These are phyloP conservation scores for Lobosporangium transversale DNA, from an alignment of 192 early-diverging fungal genomes.

Conservation along the genomic window DNA sequence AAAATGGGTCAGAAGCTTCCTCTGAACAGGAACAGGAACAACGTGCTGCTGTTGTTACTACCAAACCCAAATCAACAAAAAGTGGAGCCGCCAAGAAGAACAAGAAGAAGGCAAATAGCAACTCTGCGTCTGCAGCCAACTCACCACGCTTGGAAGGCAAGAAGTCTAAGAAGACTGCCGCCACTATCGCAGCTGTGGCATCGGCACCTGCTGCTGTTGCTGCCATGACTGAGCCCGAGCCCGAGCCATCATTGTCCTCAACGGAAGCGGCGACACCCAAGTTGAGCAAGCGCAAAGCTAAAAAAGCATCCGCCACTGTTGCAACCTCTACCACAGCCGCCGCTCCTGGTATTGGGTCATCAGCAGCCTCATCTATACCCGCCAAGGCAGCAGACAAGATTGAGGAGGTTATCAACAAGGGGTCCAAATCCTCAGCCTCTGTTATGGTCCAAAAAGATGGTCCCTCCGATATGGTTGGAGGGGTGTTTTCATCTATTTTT, in stretches of 20 bases:
- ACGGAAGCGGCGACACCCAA: conserved; percentile 27
- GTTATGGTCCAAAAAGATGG: conserved; percentile 40
- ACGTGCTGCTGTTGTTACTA: conserved; percentile 12
- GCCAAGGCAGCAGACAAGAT: neutral
- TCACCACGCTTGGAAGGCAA: conserved; percentile 49
- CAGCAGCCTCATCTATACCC: neutral
- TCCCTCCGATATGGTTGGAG: conserved; percentile 31
- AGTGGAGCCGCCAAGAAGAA: conserved; percentile 29
- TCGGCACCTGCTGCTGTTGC: neutral
- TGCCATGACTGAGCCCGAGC: conserved; percentile 4
- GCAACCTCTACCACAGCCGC: neutral
- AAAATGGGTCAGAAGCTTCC: conserved; percentile 17
- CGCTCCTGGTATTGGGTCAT: neutral
- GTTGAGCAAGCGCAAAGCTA: conserved; percentile 34
- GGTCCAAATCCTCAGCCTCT: neutral
- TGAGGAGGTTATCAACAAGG: neutral
- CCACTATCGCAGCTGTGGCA: neutral
- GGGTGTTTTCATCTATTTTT: conserved; percentile 40
- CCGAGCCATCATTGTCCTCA: conserved; percentile 14
- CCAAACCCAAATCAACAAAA: conserved; percentile 14
- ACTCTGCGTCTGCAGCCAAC: conserved; percentile 33
- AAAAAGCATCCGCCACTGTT: conserved; percentile 6
- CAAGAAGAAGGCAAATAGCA: conserved; percentile 39
- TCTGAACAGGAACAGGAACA: conserved; percentile 16
- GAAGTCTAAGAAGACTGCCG: conserved; percentile 29